These are phyloP conservation scores for Maudiozyma pseudohumilis DNA, from an alignment of 805 yeast genomes.

Conservation along the genomic window DNA sequence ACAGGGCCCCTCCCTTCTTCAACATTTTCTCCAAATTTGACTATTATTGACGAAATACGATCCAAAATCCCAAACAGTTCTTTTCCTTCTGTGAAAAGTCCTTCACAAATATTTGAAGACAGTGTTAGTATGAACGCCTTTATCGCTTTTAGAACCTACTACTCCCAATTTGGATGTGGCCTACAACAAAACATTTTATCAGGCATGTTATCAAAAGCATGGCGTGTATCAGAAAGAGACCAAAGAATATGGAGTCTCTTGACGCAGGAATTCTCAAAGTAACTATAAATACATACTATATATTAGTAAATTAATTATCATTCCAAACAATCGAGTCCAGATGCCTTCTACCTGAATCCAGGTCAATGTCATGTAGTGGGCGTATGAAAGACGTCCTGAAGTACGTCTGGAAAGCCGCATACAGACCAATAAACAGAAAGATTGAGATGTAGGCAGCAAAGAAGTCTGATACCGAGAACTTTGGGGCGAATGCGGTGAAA, in stretches of 20 bases:
- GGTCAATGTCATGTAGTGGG: conserved; percentile 1
- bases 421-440: conserved; percentile 35
- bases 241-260: conserved; percentile 3
- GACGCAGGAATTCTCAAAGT: conserved; percentile 2
- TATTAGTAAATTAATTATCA: not conserved
- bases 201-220: conserved; percentile 13
- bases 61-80: too few species aligned
- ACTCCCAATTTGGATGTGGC: conserved; percentile 19
- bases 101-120: too few species aligned
- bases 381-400: conserved; percentile 1
- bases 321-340: conserved; percentile 1
- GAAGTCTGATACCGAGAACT: conserved; percentile 45
- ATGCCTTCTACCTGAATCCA: conserved; percentile 3
- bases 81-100: not conserved
- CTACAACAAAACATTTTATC: conserved; percentile 17
- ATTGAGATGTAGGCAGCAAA: conserved; percentile 65
- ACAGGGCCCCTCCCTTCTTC: not conserved
- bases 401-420: conserved; percentile 2
- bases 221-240: conserved; percentile 10
- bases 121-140: conserved; percentile 20
- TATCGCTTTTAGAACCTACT: conserved; percentile 21
- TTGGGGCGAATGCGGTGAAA: conserved; percentile 47
- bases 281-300: not conserved
- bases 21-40: not conserved
- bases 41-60: not conserved